Conservation (phyloP, 2,329 filamentous ascomycete genomes). For the Sporothrix variecibatus region DNA sequence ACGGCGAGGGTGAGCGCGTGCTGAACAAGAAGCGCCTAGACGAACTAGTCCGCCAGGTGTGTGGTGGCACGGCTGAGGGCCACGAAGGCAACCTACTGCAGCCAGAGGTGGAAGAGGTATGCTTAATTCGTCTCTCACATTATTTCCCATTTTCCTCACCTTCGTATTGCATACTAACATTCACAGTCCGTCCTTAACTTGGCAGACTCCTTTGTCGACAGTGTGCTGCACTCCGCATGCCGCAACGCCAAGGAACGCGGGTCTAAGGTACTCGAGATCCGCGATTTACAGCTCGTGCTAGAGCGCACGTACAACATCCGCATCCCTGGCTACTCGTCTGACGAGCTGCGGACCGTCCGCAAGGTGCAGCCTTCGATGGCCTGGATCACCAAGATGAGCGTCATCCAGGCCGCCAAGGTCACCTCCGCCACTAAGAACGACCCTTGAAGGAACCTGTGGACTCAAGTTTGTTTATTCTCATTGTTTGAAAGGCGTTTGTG, state of each 20-base stretch:
- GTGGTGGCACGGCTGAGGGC: constrained; percentile 73
- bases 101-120: constrained; percentile 93
- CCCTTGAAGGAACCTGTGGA: constrained; percentile 2
- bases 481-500: not conserved
- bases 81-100: constrained; percentile 76
- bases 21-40: constrained; percentile 98
- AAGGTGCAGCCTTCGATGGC: constrained; percentile 85
- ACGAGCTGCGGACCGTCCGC: constrained; percentile 90
- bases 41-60: constrained; percentile 91
- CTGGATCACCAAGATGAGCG: constrained; percentile 97
- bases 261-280: constrained; percentile 85
- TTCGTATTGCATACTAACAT: constrained; percentile 29
- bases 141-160: not conserved
- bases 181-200: constrained; percentile 78
- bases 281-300: constrained; percentile 79
- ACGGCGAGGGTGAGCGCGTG: constrained; percentile 88
- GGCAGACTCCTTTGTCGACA: constrained; percentile 93
- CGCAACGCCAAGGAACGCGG: constrained; percentile 90
- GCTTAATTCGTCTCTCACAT: constrained; percentile 31
- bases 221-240: constrained; percentile 82
- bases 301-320: constrained; percentile 87
- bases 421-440: constrained; percentile 55
- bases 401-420: constrained; percentile 90
- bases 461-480: not conserved
- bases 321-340: constrained; percentile 90